Percentiles rank a stretch among this genome's conserved stretches.
phyloP scores from a whole-genome alignment of 108 stramenopile species.

The Pinguiococcus pyrenoidosus region DNA sequence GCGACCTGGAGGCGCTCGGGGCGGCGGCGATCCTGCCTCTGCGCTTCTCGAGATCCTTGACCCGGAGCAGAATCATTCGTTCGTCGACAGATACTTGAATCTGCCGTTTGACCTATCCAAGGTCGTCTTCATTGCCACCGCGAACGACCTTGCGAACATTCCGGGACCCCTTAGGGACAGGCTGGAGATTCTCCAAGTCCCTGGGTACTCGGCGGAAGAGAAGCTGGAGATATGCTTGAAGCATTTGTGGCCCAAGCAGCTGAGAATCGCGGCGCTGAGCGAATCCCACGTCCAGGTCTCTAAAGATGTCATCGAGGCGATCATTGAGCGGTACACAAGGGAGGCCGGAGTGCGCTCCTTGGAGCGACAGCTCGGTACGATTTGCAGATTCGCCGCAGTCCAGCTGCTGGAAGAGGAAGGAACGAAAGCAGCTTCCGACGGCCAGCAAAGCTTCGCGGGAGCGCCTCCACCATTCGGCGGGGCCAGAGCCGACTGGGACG shows the following conservation, averaged over 20 bases:
- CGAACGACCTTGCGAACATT: constrained; percentile 23
- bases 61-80: constrained; percentile 28
- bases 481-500: too few relatives aligned
- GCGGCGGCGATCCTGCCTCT: constrained; percentile 25
- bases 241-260: constrained; percentile 20
- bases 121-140: constrained; percentile 24
- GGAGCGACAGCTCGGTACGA: constrained; percentile 10
- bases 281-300: background rate
- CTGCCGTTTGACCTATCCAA: constrained; percentile 24
- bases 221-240: constrained; percentile 16
- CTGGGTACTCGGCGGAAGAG: constrained; percentile 20
- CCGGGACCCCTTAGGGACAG: constrained; percentile 28
- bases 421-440: too few relatives aligned
- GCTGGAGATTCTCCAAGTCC: constrained; percentile 18
- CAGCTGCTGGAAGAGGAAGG: too few relatives aligned
- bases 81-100: constrained; percentile 26
- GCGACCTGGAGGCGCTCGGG: background rate
- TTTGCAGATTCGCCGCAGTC: constrained; percentile 13
- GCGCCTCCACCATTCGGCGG: too few relatives aligned
- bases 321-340: constrained; percentile 13
- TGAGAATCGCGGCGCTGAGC: background rate
- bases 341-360: constrained; percentile 25
- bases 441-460: too few relatives aligned
- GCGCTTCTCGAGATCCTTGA: constrained; percentile 23
- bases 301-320: constrained; percentile 3